These are phyloP conservation scores for Theileria orientalis DNA, from an alignment of 169 alveolate species.

Conservation along the genomic window DNA sequence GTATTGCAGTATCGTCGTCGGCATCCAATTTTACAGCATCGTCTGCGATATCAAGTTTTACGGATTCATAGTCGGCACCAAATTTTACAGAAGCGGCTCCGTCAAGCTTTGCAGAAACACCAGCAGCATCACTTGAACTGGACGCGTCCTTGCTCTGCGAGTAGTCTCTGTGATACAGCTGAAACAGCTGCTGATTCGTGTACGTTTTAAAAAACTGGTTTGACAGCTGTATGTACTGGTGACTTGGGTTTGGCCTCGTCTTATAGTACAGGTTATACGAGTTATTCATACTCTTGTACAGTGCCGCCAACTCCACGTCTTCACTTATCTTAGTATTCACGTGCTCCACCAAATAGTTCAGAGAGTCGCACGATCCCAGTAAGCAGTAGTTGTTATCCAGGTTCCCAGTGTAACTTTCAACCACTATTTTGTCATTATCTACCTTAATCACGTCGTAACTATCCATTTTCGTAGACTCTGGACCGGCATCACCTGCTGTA, in stretches of 20 bases:
- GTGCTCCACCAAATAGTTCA: slow-evolving; percentile 26
- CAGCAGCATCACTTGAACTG: not conserved
- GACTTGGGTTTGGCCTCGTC: slow-evolving; percentile 64
- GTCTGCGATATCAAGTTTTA: not conserved
- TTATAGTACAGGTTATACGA: slow-evolving; percentile 64
- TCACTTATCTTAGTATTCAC: slow-evolving; percentile 13
- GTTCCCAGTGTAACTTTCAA: not conserved
- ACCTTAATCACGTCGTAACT: not conserved
- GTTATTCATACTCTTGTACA: slow-evolving; percentile 51
- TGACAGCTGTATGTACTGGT: slow-evolving; percentile 27
- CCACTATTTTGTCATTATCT: not conserved
- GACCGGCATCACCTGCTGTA: not conserved
- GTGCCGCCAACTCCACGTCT: slow-evolving; percentile 35
- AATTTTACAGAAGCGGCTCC: not conserved
- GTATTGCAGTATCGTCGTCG: no score
- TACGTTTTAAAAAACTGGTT: slow-evolving; percentile 28
- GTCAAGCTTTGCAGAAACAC: no score
- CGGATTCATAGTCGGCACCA: not conserved
- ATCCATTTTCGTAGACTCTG: not conserved
- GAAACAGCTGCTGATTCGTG: not conserved
- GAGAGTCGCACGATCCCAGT: slow-evolving; percentile 47
- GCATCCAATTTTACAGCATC: not conserved
- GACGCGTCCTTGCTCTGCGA: not conserved
- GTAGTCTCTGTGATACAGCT: not conserved
- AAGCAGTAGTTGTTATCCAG: slow-evolving; percentile 41